phyloP scores from a whole-genome alignment of 768 basidiomycete genomes.

The Pluteus cervinus region DNA sequence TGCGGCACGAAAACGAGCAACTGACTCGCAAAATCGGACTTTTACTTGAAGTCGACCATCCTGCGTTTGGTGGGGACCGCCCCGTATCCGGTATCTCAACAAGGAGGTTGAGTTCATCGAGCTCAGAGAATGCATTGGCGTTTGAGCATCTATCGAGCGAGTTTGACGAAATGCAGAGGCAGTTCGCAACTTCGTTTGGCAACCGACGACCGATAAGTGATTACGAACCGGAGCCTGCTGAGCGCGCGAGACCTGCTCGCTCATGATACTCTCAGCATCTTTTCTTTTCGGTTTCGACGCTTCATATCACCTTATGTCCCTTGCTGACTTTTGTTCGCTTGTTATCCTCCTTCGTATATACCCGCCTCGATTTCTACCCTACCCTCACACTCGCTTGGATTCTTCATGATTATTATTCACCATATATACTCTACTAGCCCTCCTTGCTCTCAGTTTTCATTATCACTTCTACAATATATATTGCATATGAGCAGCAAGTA shows the following conservation, averaged over 20 bases:
- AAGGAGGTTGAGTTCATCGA: constrained; percentile 67
- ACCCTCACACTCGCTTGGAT: constrained; percentile 55
- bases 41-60: constrained; percentile 81
- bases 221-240: constrained; percentile 56
- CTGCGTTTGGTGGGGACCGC: constrained; percentile 55
- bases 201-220: constrained; percentile 67
- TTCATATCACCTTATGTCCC: too few relatives aligned
- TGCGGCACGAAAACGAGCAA: constrained; percentile 83
- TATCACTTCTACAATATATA: constrained; percentile 27
- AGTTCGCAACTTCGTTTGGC: constrained; percentile 75
- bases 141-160: constrained; percentile 78
- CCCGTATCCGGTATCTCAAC: constrained; percentile 55
- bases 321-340: constrained; percentile 31
- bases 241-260: constrained; percentile 56
- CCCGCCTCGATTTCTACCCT: constrained; percentile 17
- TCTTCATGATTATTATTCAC: constrained; percentile 21
- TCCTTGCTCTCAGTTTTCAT: constrained; percentile 20
- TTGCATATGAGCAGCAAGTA: constrained; percentile 23
- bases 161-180: constrained; percentile 82
- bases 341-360: constrained; percentile 32
- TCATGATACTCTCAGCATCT: constrained; percentile 31
- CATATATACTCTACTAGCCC: constrained; percentile 25
- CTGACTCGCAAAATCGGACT: constrained; percentile 89
- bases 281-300: too few relatives aligned
- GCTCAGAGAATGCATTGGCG: constrained; percentile 73